phyloP scores from a whole-genome alignment of 495 filamentous ascomycete genomes.

The Bombardia bombarda region DNA sequence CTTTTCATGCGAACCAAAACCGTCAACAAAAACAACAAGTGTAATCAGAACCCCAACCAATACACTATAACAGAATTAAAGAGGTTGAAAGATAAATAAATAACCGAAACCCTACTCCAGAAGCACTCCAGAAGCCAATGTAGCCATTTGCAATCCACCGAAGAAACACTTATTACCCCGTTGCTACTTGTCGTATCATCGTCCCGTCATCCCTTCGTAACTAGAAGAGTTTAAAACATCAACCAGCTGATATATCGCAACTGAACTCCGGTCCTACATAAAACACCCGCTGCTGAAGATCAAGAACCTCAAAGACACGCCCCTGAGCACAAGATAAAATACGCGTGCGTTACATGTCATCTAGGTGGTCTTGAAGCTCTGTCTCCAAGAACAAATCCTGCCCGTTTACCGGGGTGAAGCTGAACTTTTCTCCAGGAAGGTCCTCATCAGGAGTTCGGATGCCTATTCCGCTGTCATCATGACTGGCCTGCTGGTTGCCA shows the following conservation, averaged over 20 bases:
- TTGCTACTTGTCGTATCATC: constrained; percentile 1
- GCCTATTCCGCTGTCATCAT: constrained; percentile 66
- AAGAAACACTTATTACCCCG: no score
- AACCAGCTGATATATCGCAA: not conserved
- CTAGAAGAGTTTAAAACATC: not conserved
- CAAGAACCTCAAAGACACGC: not conserved
- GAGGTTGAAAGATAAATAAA: not conserved
- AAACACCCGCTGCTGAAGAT: not conserved
- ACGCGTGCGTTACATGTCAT: constrained; percentile 3
- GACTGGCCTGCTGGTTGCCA: constrained; percentile 27
- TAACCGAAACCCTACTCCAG: no score
- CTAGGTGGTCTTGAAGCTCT: constrained; percentile 16
- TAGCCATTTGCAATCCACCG: no score
- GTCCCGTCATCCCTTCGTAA: constrained; percentile 7
- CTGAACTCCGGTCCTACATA: not conserved
- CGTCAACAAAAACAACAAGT: no score
- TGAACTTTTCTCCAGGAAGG: constrained; percentile 45
- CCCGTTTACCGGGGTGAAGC: constrained; percentile 21
- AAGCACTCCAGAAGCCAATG: no score
- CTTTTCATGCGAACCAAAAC: no score
- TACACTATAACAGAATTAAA: no score
- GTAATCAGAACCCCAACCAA: no score
- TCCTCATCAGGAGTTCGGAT: constrained; percentile 56
- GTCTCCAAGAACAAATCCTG: constrained; percentile 23
- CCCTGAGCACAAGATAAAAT: not conserved